Evolutionary conservation across 129 eudicot species (phyloP).

Genomic region (Flaveria linearis): DNA sequence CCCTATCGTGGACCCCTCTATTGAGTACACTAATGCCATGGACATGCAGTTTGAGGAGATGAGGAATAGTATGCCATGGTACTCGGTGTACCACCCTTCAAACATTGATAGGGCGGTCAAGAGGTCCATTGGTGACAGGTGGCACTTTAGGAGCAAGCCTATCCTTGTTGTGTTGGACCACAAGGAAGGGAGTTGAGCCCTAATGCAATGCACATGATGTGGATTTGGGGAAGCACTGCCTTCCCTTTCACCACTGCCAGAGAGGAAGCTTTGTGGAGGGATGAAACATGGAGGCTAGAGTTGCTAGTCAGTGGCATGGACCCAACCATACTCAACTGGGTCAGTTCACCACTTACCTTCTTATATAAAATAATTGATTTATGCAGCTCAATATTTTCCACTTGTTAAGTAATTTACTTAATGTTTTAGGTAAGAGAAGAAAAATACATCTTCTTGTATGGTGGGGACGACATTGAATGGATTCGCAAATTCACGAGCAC

Average conservation of each 20-base stretch:
- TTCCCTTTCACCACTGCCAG: conserved; percentile 56
- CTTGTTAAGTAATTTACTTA: not conserved
- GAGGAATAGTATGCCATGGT: conserved; percentile 57
- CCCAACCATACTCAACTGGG: conserved; percentile 52
- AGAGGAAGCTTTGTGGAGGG: conserved; percentile 61
- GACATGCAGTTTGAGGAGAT: conserved; percentile 45
- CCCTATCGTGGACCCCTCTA: conserved; percentile 53
- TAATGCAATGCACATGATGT: conserved; percentile 72
- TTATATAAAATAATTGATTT: not conserved
- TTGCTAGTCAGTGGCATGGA: conserved; percentile 62
- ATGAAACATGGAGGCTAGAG: conserved; percentile 66
- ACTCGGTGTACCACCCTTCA: conserved; percentile 61
- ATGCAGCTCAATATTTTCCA: not conserved
- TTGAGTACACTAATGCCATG: conserved; percentile 46
- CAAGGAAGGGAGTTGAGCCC: conserved; percentile 63
- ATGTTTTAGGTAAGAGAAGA: conserved; percentile 41
- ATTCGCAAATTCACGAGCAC: conserved; percentile 55
- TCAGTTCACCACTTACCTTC: conserved; percentile 31
- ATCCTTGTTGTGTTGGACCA: conserved; percentile 62
- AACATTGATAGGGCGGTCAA: conserved; percentile 42
- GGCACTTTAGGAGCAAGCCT: conserved; percentile 68
- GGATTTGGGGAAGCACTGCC: conserved; percentile 69
- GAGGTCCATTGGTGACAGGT: conserved; percentile 49
- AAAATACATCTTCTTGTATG: conserved; percentile 56
- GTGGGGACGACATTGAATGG: conserved; percentile 72